Evolutionary conservation across 306 rosid species (phyloP).

Genomic region (Crotalaria pallida): DNA sequence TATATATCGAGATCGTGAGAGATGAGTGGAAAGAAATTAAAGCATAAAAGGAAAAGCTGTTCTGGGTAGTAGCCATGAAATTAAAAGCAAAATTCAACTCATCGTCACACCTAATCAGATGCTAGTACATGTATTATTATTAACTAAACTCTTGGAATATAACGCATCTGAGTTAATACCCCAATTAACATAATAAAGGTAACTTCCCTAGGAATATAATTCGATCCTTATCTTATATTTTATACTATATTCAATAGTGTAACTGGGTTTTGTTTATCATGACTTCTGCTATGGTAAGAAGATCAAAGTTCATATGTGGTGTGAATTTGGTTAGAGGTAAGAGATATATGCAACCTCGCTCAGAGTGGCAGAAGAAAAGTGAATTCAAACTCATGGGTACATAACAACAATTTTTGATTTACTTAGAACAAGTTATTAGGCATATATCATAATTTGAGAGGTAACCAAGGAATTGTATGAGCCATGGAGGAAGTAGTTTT

Average conservation of each 20-base stretch:
- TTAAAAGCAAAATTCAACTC: constrained; percentile 24
- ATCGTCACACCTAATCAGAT: constrained; percentile 28
- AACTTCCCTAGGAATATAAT: constrained; percentile 14
- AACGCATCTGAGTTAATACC: constrained; percentile 4
- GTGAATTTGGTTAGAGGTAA: not conserved
- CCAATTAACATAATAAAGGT: constrained; percentile 10
- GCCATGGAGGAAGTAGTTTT: not conserved
- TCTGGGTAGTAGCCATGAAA: constrained; percentile 16
- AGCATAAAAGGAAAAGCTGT: constrained; percentile 9
- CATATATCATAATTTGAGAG: not conserved
- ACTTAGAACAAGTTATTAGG: not conserved
- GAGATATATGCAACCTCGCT: not conserved
- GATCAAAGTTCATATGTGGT: not conserved
- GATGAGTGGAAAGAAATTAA: not conserved
- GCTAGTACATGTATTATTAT: not conserved
- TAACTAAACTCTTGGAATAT: constrained; percentile 7
- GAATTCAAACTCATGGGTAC: not conserved
- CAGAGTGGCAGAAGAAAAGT: not conserved
- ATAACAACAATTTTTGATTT: constrained; percentile 19
- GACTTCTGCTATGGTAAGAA: not conserved
- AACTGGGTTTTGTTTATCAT: constrained; percentile 38
- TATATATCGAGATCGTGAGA: constrained; percentile 16
- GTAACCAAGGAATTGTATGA: not conserved
- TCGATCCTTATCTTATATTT: constrained; percentile 29
- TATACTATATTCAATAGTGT: constrained; percentile 36